phyloP scores from a whole-genome alignment of 306 rosid genomes.

The Pterocarpus macrocarpus region DNA sequence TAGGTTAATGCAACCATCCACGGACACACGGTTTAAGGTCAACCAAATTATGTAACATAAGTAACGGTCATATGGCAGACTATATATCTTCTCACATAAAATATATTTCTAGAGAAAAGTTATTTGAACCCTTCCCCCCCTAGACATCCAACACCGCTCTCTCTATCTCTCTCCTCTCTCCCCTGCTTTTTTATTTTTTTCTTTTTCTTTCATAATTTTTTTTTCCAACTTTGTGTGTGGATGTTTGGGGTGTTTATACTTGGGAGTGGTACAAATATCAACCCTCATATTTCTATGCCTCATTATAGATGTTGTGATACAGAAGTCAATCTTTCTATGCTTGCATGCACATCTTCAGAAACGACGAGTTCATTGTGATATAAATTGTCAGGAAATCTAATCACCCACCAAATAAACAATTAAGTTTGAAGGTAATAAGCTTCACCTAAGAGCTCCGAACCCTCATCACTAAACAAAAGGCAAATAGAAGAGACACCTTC shows the following conservation, averaged over 20 bases:
- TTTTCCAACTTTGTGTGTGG: too few relatives aligned
- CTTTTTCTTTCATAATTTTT: too few relatives aligned
- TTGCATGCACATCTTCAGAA: constrained; percentile 3
- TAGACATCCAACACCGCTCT: too few relatives aligned
- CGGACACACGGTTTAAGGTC: too few relatives aligned
- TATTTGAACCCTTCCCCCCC: too few relatives aligned
- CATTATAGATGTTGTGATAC: background rate
- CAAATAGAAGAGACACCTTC: constrained; percentile 1
- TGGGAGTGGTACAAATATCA: too few relatives aligned
- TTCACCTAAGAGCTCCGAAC: constrained; percentile 10
- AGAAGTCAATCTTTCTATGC: background rate
- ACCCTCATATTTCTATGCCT: too few relatives aligned
- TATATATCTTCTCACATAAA: too few relatives aligned
- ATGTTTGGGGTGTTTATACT: too few relatives aligned
- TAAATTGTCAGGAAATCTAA: background rate
- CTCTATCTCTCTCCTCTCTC: too few relatives aligned
- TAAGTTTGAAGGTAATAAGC: constrained; percentile 4
- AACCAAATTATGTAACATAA: background rate
- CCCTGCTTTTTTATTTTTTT: too few relatives aligned
- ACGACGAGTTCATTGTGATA: background rate
- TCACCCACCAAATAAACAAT: constrained; percentile 27
- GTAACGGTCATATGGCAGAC: constrained; percentile 5
- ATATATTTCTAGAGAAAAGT: too few relatives aligned
- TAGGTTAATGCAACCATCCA: background rate
- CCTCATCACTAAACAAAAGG: constrained; percentile 3